Percentiles rank a stretch among this genome's conserved stretches.
Evolutionary conservation across 164 flowering plant species (phyloP).

Genomic region (Vitis vinifera): DNA sequence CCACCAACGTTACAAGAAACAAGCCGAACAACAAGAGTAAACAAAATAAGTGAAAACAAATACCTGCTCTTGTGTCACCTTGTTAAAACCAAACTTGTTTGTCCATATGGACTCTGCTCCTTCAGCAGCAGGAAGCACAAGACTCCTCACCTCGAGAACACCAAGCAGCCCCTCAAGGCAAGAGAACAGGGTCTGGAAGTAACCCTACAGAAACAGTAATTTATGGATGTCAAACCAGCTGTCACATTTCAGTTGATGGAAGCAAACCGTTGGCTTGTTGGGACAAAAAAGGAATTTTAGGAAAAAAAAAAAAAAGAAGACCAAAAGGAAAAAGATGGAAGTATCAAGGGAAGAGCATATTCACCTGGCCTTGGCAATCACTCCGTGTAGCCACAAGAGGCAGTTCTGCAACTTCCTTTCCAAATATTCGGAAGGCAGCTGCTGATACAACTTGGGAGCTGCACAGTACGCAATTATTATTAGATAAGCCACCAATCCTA

Average conservation of each 20-base stretch:
- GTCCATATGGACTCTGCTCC: constrained; percentile 72
- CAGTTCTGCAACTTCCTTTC: constrained; percentile 58
- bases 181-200: constrained; percentile 52
- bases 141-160: constrained; percentile 40
- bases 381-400: constrained; percentile 68
- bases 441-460: constrained; percentile 55
- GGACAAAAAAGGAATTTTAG: too few relatives aligned
- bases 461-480: constrained; percentile 13
- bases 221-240: background rate
- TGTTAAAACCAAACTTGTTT: constrained; percentile 51
- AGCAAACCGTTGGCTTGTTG: too few relatives aligned
- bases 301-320: background rate
- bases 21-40: background rate
- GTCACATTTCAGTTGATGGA: background rate
- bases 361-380: constrained; percentile 52
- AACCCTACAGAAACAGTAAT: constrained; percentile 44
- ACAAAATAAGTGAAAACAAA: background rate
- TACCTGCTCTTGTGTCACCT: constrained; percentile 46
- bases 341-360: background rate
- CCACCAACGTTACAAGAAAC: background rate
- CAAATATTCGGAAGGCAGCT: constrained; percentile 55
- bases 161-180: constrained; percentile 55
- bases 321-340: background rate
- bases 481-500: background rate
- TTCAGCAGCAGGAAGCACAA: constrained; percentile 71